phyloP scores from a whole-genome alignment of 73 alveolate genomes.

The Paraurostyla sp. region DNA sequence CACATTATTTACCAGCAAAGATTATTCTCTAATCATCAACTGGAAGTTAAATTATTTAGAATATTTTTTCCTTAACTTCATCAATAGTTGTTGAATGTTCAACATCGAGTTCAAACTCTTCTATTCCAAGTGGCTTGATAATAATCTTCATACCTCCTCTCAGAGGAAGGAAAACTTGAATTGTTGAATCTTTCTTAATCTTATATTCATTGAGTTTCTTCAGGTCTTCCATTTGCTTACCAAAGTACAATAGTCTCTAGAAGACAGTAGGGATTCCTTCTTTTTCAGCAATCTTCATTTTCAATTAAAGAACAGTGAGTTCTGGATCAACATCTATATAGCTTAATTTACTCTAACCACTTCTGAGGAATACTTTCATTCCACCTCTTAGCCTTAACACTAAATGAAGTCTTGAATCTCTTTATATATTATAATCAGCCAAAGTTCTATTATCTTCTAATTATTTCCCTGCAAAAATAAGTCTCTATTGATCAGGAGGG shows the following conservation, averaged over 20 bases:
- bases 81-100: conserved; percentile 62
- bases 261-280: conserved; percentile 84
- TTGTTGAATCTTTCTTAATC: conserved; percentile 1
- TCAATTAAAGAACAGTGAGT: conserved; percentile 60
- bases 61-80: conserved; percentile 63
- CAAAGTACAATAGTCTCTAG: conserved; percentile 77
- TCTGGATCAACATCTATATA: conserved; percentile 54
- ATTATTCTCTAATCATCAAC: conserved; percentile 81
- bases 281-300: conserved; percentile 66
- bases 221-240: conserved; percentile 78
- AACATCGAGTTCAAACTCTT: conserved; percentile 51
- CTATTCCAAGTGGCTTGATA: conserved; percentile 16
- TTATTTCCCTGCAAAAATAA: conserved; percentile 82
- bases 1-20: conserved; percentile 79
- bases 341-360: conserved; percentile 42
- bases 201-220: conserved; percentile 73
- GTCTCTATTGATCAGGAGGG: conserved; percentile 89
- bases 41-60: conserved; percentile 76
- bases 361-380: conserved; percentile 67
- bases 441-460: conserved; percentile 84
- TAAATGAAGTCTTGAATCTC: conserved; percentile 72
- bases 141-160: conserved; percentile 73
- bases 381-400: conserved; percentile 93
- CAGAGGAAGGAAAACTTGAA: conserved; percentile 73
- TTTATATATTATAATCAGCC: conserved; percentile 69